Conservation (phyloP, 1,139 yeast genomes). For the Hemisphaericaspora subhashii region DNA sequence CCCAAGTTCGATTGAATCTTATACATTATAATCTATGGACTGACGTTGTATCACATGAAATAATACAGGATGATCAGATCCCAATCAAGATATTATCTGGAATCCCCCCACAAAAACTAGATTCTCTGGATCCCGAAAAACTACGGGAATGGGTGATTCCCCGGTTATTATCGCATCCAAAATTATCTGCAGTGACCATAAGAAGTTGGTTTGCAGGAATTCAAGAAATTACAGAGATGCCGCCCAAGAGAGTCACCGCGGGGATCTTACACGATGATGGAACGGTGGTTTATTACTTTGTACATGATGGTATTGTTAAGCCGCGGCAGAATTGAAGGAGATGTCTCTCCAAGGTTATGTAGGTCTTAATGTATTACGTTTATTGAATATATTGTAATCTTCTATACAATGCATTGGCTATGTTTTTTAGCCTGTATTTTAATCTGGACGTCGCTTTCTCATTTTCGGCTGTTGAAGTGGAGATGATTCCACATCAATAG, state of each 20-base stretch:
- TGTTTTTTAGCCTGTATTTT: too few relatives aligned
- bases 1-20: slow-evolving; percentile 42
- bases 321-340: slow-evolving; percentile 50
- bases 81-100: slow-evolving; percentile 25
- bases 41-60: slow-evolving; percentile 28
- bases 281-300: slow-evolving; percentile 64
- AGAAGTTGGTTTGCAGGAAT: slow-evolving; percentile 32
- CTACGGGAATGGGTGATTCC: slow-evolving; percentile 40
- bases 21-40: slow-evolving; percentile 58
- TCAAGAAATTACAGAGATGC: slow-evolving; percentile 10
- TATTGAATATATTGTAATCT: too few relatives aligned
- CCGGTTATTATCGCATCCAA: slow-evolving; percentile 12
- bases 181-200: slow-evolving; percentile 25
- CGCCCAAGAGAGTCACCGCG: slow-evolving; percentile 47
- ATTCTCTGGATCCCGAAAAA: slow-evolving; percentile 21
- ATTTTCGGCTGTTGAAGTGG: neutral
- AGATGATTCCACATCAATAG: neutral
- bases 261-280: slow-evolving; percentile 65
- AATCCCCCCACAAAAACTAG: slow-evolving; percentile 30
- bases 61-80: slow-evolving; percentile 16
- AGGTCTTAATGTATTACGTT: too few relatives aligned
- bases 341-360: too few relatives aligned
- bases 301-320: slow-evolving; percentile 60
- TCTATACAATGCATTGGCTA: too few relatives aligned
- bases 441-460: too few relatives aligned